Evolutionary conservation across 352 stramenopile genomes (phyloP).

Genomic region (Globisporangium solare): DNA sequence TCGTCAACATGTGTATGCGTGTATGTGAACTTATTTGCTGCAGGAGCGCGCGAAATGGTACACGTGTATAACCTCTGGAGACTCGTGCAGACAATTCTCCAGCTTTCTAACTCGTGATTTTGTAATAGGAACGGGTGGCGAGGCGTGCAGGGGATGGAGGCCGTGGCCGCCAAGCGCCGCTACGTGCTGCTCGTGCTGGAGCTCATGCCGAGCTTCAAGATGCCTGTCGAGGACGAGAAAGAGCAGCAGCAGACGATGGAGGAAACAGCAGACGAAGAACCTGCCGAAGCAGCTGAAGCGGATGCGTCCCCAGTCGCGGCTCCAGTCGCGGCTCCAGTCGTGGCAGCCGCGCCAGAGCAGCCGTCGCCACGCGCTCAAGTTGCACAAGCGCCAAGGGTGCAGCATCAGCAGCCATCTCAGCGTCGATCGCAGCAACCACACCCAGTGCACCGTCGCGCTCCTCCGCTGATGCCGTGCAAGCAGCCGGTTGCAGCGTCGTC

Average conservation of each 20-base stretch:
- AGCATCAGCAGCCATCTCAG: neutral
- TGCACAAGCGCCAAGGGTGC: neutral
- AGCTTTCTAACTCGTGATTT: too few species aligned
- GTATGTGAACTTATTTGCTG: neutral
- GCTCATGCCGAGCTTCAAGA: slow-evolving; percentile 41
- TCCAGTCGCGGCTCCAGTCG: neutral
- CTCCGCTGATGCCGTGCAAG: neutral
- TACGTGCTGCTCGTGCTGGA: slow-evolving; percentile 53
- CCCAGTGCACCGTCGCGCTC: neutral
- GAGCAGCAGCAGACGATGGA: neutral
- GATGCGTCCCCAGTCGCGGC: neutral
- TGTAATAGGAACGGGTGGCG: slow-evolving; percentile 61
- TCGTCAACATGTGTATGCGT: too few species aligned
- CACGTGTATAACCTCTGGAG: neutral
- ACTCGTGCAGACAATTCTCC: too few species aligned
- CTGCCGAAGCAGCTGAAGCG: neutral
- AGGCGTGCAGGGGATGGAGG: slow-evolving; percentile 28
- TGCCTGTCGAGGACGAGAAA: slow-evolving; percentile 19
- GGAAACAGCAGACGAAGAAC: neutral
- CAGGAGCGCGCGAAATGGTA: slow-evolving; percentile 64
- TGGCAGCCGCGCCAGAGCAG: neutral
- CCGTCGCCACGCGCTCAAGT: neutral
- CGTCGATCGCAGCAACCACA: neutral
- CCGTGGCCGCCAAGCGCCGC: slow-evolving; percentile 33
- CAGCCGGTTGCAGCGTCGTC: slow-evolving; percentile 9